Conservation (phyloP, 305 asterid species). For the Euphrasia arctica region DNA sequence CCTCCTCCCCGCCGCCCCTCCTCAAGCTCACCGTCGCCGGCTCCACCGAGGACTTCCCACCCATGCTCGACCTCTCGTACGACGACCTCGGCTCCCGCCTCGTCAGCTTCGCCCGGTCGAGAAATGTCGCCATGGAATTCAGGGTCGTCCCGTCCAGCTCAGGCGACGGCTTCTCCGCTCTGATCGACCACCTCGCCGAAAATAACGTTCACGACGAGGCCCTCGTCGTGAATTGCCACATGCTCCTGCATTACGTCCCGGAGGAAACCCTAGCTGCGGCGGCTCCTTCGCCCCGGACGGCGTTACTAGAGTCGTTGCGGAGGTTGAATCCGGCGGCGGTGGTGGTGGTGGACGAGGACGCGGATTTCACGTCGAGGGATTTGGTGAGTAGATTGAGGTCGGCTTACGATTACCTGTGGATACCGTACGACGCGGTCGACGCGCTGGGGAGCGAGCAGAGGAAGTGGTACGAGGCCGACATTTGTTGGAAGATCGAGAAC, state of each 20-base stretch:
- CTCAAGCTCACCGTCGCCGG: constrained; percentile 76
- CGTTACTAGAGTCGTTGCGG: constrained; percentile 58
- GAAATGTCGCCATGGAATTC: constrained; percentile 64
- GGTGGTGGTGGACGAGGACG: constrained; percentile 78
- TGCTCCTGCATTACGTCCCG: constrained; percentile 85
- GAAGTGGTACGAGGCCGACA: constrained; percentile 88
- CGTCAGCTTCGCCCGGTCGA: constrained; percentile 66
- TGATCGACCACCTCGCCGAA: constrained; percentile 61
- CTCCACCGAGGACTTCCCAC: constrained; percentile 64
- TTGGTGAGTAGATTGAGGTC: constrained; percentile 65
- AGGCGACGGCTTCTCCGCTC: constrained; percentile 53
- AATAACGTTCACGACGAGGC: too few relatives aligned
- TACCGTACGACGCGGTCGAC: constrained; percentile 84
- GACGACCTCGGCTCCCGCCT: constrained; percentile 69
- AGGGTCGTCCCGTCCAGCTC: constrained; percentile 50
- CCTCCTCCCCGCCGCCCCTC: constrained; percentile 60
- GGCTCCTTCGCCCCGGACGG: constrained; percentile 37
- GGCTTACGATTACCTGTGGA: constrained; percentile 88
- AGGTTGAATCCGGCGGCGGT: constrained; percentile 58
- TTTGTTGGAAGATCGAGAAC: constrained; percentile 85
- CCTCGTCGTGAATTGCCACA: constrained; percentile 87
- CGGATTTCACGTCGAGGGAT: constrained; percentile 68
- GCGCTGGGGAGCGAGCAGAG: constrained; percentile 82
- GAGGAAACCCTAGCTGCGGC: constrained; percentile 54
- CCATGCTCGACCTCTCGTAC: constrained; percentile 69